phyloP scores from a whole-genome alignment of 768 basidiomycete species.

The Lyophyllum semitale region DNA sequence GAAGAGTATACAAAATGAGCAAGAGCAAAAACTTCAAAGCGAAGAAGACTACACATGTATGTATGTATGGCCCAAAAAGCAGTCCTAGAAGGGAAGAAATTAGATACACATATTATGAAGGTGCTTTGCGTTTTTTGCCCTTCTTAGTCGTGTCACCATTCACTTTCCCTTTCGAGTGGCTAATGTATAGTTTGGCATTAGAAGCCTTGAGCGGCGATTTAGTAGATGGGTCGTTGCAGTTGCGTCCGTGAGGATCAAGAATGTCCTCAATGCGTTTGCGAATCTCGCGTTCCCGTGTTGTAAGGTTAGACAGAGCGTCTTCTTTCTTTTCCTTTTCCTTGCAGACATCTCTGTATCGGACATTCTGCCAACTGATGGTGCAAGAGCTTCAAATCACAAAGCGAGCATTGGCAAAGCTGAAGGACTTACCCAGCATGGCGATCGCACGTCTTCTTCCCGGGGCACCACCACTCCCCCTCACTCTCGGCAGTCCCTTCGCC shows the following conservation, averaged over 20 bases:
- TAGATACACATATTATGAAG: conserved; percentile 32
- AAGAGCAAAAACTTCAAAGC: conserved; percentile 11
- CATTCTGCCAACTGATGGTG: conserved; percentile 69
- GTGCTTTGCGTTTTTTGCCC: conserved; percentile 57
- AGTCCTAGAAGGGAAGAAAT: conserved; percentile 16
- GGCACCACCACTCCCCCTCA: conserved; percentile 76
- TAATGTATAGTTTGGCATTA: conserved; percentile 46
- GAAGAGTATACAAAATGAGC: conserved; percentile 5
- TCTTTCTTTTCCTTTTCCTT: conserved; percentile 80
- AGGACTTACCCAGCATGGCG: conserved; percentile 71
- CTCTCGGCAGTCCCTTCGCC: conserved; percentile 32
- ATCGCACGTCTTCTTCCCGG: conserved; percentile 72
- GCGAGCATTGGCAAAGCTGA: not conserved
- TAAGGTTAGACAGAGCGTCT: conserved; percentile 63
- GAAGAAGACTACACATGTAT: conserved; percentile 6
- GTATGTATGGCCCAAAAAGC: conserved; percentile 2
- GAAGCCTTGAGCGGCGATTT: conserved; percentile 36
- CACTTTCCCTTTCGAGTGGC: conserved; percentile 42
- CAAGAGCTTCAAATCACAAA: conserved; percentile 3
- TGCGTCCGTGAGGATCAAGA: conserved; percentile 48
- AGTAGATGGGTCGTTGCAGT: conserved; percentile 32
- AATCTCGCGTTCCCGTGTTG: conserved; percentile 75
- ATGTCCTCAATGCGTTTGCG: conserved; percentile 78
- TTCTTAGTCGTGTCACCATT: conserved; percentile 53
- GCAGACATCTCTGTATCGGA: conserved; percentile 69